A percentile compares a stretch with the other conserved stretches of the same genome.
Conservation (phyloP, 164 flowering plant genomes). For the Nelumbo lutea region DNA sequence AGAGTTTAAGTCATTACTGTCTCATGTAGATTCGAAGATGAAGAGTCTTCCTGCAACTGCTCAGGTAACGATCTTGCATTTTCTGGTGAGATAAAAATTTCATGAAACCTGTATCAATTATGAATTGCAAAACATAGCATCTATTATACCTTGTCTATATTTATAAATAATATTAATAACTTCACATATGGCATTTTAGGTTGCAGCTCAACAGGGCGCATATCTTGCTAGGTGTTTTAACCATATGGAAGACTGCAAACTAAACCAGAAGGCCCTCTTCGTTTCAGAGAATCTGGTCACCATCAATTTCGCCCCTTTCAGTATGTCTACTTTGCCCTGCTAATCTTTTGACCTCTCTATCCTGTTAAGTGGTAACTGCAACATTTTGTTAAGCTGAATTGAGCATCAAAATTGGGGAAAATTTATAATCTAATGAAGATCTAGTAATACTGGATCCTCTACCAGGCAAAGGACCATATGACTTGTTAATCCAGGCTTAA, state of each 20-base stretch:
- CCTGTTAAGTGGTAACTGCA: background rate
- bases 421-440: background rate
- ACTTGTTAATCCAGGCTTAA: too few species aligned
- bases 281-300: slow-evolving; percentile 70
- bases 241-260: slow-evolving; percentile 64
- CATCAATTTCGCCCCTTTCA: slow-evolving; percentile 79
- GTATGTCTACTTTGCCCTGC: slow-evolving; percentile 22
- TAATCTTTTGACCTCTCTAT: background rate
- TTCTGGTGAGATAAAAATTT: background rate
- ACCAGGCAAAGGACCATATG: too few species aligned
- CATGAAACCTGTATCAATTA: background rate
- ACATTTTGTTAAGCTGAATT: background rate
- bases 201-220: slow-evolving; percentile 81
- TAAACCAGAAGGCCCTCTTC: slow-evolving; percentile 80
- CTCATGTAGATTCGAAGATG: slow-evolving; percentile 79
- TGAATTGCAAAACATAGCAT: background rate
- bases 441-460: too few species aligned
- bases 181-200: slow-evolving; percentile 34
- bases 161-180: background rate
- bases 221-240: slow-evolving; percentile 83
- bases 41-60: slow-evolving; percentile 95
- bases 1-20: slow-evolving; percentile 63
- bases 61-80: slow-evolving; percentile 44
- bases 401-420: background rate
- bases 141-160: too few species aligned